Conservation (phyloP, 148 eudicot genomes). For the Selenicereus undatus region DNA sequence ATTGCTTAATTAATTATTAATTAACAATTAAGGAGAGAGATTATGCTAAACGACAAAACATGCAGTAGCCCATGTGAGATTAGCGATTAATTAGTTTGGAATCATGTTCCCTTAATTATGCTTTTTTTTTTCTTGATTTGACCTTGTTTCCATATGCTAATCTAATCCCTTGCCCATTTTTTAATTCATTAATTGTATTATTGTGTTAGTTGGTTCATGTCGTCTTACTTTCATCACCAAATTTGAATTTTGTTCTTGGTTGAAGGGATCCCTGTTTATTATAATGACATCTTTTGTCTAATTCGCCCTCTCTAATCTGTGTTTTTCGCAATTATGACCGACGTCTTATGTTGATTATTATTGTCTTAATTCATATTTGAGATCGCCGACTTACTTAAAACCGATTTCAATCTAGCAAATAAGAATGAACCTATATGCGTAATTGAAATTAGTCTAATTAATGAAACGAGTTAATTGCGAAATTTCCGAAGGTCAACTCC, state of each 20-base stretch:
- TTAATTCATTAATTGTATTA: constrained; percentile 16
- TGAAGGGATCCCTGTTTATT: background rate
- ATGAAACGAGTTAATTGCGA: no score
- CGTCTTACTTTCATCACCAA: constrained; percentile 13
- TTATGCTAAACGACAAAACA: constrained; percentile 13
- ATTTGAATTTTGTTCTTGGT: constrained; percentile 11
- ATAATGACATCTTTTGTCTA: background rate
- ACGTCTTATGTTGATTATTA: no score
- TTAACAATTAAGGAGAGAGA: background rate
- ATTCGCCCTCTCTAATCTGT: background rate
- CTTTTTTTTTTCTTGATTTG: constrained; percentile 28
- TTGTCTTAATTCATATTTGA: no score
- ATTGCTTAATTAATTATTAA: constrained; percentile 5
- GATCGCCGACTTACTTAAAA: no score
- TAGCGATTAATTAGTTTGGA: constrained; percentile 27
- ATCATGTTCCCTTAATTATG: constrained; percentile 18
- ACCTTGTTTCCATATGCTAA: constrained; percentile 25
- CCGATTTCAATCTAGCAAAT: no score
- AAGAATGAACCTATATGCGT: no score
- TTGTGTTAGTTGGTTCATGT: constrained; percentile 9
- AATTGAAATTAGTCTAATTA: no score
- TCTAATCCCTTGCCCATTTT: constrained; percentile 3
- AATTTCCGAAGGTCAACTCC: no score
- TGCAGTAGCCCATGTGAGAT: constrained; percentile 30
- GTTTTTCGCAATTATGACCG: no score